phyloP scores from a whole-genome alignment of 768 basidiomycete species.

The Candolleomyces eurysporus region DNA sequence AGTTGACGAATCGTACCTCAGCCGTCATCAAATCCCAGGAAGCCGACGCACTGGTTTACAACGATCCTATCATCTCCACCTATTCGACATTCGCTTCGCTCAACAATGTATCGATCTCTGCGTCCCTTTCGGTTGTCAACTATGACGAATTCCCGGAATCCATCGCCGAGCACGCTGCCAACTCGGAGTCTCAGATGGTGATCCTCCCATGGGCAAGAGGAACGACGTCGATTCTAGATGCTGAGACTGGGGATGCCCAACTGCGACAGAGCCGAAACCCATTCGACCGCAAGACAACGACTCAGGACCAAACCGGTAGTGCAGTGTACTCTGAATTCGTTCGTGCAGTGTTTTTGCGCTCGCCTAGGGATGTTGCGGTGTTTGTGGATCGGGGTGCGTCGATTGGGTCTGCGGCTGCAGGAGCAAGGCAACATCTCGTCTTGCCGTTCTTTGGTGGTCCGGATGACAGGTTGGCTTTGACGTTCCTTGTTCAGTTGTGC shows the following conservation, averaged over 20 bases:
- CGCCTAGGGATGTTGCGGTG: conserved; percentile 75
- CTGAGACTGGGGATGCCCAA: conserved; percentile 22
- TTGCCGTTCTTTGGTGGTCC: conserved; percentile 93
- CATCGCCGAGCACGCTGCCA: conserved; percentile 61
- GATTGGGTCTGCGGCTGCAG: conserved; percentile 27
- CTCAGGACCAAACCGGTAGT: conserved; percentile 51
- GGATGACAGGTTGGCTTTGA: conserved; percentile 85
- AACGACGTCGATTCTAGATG: conserved; percentile 20
- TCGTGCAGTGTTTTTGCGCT: conserved; percentile 73
- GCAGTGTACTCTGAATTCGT: conserved; percentile 80
- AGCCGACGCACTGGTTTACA: conserved; percentile 65
- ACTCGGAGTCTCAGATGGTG: conserved; percentile 66
- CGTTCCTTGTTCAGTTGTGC: conserved; percentile 79
- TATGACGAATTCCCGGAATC: conserved; percentile 68
- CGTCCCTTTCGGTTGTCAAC: conserved; percentile 72
- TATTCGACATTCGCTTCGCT: conserved; percentile 79
- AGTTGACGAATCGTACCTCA: conserved; percentile 85
- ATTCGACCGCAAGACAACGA: conserved; percentile 61
- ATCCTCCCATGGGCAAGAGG: conserved; percentile 81
- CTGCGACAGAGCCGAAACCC: conserved; percentile 42
- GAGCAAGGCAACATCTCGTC: conserved; percentile 59
- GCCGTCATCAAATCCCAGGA: conserved; percentile 82
- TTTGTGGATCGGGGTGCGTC: conserved; percentile 72
- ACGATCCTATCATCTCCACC: conserved; percentile 70
- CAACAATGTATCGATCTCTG: conserved; percentile 61